A percentile compares a stretch with the other conserved stretches of the same genome.
Conservation (phyloP, 768 basidiomycete genomes). For the Mycena filopes region DNA sequence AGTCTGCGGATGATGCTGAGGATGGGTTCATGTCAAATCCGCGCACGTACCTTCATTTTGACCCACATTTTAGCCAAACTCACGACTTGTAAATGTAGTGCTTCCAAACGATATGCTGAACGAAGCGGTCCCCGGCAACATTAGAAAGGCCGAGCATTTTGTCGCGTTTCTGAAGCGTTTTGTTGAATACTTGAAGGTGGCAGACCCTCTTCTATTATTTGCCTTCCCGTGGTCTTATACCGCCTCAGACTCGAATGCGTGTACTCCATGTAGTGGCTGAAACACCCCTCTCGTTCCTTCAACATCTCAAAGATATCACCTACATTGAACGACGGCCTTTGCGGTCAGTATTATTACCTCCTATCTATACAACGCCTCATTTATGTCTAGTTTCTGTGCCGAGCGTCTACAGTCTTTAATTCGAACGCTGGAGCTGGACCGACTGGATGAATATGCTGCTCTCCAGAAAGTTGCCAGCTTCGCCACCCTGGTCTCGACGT, state of each 20-base stretch:
- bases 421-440: conserved; percentile 87
- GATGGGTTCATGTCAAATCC: conserved; percentile 93
- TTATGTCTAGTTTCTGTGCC: conserved; percentile 85
- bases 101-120: conserved; percentile 94
- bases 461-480: conserved; percentile 96
- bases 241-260: conserved; percentile 90
- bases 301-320: conserved; percentile 98
- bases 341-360: conserved; percentile 62
- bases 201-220: neutral
- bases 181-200: conserved; percentile 97
- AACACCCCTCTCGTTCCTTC: conserved; percentile 95
- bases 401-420: conserved; percentile 95
- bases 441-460: conserved; percentile 91
- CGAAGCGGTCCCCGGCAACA: conserved; percentile 98
- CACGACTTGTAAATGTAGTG: conserved; percentile 56
- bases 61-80: conserved; percentile 1
- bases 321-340: conserved; percentile 96
- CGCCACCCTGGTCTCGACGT: conserved; percentile 96
- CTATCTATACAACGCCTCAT: conserved; percentile 13
- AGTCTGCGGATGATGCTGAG: conserved; percentile 61
- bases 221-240: conserved; percentile 17
- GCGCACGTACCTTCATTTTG: conserved; percentile 54
- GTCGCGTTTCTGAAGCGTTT: conserved; percentile 98
- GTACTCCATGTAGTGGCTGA: conserved; percentile 99
- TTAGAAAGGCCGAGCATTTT: conserved; percentile 98